Conservation (phyloP, 2,329 filamentous ascomycete species). For the Arthrocladium fulminans region DNA sequence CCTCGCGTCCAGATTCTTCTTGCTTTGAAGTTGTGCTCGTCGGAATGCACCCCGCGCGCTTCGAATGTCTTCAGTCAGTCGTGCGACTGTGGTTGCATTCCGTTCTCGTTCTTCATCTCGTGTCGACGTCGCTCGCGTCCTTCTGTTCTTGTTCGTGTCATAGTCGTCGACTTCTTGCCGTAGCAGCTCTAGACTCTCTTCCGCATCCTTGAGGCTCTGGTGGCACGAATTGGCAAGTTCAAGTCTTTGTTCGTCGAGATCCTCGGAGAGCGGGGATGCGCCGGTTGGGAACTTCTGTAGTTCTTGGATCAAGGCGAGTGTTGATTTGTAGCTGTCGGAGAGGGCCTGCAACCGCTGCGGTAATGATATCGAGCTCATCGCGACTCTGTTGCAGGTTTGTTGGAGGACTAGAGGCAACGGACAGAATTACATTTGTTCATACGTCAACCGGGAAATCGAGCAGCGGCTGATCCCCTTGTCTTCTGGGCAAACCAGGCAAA, state of each 20-base stretch:
- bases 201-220: slow-evolving; percentile 63
- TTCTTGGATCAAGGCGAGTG: slow-evolving; percentile 47
- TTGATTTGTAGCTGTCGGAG: slow-evolving; percentile 45
- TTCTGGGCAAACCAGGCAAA: not conserved
- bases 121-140: not conserved
- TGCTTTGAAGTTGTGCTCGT: slow-evolving; percentile 71
- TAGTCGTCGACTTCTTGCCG: slow-evolving; percentile 64
- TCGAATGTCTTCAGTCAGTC: slow-evolving; percentile 62
- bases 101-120: slow-evolving; percentile 50
- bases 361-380: slow-evolving; percentile 36
- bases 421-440: not conserved
- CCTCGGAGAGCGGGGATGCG: slow-evolving; percentile 52
- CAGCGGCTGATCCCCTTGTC: no score
- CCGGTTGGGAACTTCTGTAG: slow-evolving; percentile 50
- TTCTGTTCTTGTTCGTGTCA: slow-evolving; percentile 6
- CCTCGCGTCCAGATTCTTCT: slow-evolving; percentile 62
- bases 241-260: slow-evolving; percentile 52
- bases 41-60: slow-evolving; percentile 62
- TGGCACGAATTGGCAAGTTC: slow-evolving; percentile 77
- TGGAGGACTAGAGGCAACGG: not conserved
- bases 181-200: slow-evolving; percentile 76
- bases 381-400: not conserved
- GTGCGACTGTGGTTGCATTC: slow-evolving; percentile 56
- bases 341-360: slow-evolving; percentile 44
- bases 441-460: not conserved